Evolutionary conservation across 2,329 filamentous ascomycete species (phyloP), one percentile per base, ranked within the genome.

Genomic region (Colletotrichum sp.): DNA sequence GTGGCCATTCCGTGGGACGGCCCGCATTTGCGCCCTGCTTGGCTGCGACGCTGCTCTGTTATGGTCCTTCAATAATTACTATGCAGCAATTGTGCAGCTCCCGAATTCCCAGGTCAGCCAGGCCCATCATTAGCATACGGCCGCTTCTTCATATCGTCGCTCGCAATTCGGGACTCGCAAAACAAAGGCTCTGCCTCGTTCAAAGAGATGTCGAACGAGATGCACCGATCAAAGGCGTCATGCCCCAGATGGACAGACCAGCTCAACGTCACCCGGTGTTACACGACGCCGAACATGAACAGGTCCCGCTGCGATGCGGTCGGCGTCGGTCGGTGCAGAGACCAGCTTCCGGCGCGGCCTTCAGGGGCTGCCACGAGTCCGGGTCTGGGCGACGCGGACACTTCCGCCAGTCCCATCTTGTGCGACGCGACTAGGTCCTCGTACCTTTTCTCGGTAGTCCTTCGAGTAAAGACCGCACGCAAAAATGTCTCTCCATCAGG

Each of bases 301-400:
- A 62, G 32, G 34, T 27, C 16, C 34, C 57, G n/a, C 57, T 34
- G 49, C 15, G 25, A 65, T 29, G 30, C 29, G 19, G 30, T 57
- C 52, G 44, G 25, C 22, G 64, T 44, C n/a, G 29, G 64, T 49
- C 34, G 55, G 61, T 27, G 55, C 32, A 27, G 34, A 67, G 73
- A 16, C 32, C 32, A 55, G 30, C 55, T 34, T 25, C 57, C 70
- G 27, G 64, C 49, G 13, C 59, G 39, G 39, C 44, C 64, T 63
- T 57, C 27, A 32, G 27, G 64, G 70, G 64, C 70, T 76, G 73
- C 70, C 73, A 73, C 70, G 70, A 76, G 73, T 39, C 39, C 36
- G 49, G 27, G 63, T 62, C 63, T 72, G 63, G 55, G 73, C 69
- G 57, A 68, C 63, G 57, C 69, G 69, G 72, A 71, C 72, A 25